These are phyloP conservation scores for Rhynchosporium secalis DNA, from an alignment of 2,329 filamentous ascomycete species.

Conservation along the genomic window DNA sequence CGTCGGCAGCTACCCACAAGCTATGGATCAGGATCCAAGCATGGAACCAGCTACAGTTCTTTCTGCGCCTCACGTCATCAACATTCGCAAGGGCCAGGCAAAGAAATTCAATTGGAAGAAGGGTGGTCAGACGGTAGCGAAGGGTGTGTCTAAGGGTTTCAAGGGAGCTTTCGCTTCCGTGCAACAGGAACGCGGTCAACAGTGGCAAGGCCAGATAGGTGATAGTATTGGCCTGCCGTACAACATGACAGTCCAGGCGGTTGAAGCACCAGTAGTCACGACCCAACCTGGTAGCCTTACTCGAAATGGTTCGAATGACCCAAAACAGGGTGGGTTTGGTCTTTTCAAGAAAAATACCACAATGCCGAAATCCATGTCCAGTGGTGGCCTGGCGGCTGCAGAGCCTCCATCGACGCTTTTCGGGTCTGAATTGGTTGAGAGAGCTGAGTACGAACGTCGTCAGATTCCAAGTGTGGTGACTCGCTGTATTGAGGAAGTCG, in stretches of 20 bases:
- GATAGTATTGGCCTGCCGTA: conserved; percentile 71
- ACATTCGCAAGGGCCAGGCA: conserved; percentile 84
- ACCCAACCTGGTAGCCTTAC: conserved; percentile 28
- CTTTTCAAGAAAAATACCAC: conserved; percentile 59
- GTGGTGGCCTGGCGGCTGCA: conserved; percentile 42
- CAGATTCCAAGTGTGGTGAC: conserved; percentile 89
- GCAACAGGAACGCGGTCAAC: conserved; percentile 55
- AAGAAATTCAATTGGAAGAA: conserved; percentile 99
- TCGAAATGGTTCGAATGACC: conserved; percentile 35
- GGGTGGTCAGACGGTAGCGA: conserved; percentile 88
- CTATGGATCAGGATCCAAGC: conserved; percentile 40
- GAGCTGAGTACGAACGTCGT: conserved; percentile 84
- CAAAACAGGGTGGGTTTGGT: conserved; percentile 55
- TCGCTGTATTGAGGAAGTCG: conserved; percentile 94
- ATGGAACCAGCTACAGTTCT: conserved; percentile 39
- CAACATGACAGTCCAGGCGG: conserved; percentile 61
- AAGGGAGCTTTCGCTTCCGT: conserved; percentile 74
- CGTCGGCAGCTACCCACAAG: conserved; percentile 36
- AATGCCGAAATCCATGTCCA: conserved; percentile 53
- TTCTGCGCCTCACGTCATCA: conserved; percentile 80
- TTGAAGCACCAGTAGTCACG: conserved; percentile 46
- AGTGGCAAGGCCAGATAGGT: conserved; percentile 54
- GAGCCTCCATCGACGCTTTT: conserved; percentile 69
- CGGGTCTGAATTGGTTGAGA: conserved; percentile 82
- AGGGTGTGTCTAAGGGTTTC: conserved; percentile 90